phyloP scores from a whole-genome alignment of 2,329 filamentous ascomycete genomes.

The Penicillium oxalicum region DNA sequence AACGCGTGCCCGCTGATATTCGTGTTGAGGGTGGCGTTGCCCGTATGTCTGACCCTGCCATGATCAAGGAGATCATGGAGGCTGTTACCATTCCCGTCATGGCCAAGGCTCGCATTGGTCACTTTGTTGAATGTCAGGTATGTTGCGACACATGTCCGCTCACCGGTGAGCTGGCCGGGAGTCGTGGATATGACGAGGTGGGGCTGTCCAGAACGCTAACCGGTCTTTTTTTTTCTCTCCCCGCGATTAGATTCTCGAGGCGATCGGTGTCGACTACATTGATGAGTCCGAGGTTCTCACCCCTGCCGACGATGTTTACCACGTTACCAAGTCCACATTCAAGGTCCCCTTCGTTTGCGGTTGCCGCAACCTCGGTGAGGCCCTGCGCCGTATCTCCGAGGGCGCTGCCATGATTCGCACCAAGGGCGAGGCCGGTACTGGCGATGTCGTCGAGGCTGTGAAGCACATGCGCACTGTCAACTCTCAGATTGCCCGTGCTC shows the following conservation, averaged over 20 bases:
- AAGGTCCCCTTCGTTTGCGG: constrained; percentile 90
- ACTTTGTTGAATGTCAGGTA: constrained; percentile 93
- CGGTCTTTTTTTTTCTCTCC: background rate
- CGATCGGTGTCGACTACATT: constrained; percentile 93
- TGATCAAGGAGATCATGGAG: constrained; percentile 93
- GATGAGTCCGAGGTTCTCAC: constrained; percentile 98
- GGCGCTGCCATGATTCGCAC: constrained; percentile 98
- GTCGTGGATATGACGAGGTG: background rate
- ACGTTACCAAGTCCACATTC: constrained; percentile 84
- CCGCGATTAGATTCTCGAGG: constrained; percentile 70
- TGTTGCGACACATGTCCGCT: constrained; percentile 7
- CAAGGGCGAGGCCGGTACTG: constrained; percentile 95
- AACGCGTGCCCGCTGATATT: constrained; percentile 96
- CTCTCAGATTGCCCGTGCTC: constrained; percentile 69
- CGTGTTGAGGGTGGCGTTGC: constrained; percentile 86
- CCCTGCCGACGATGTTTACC: constrained; percentile 81
- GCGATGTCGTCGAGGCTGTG: constrained; percentile 94
- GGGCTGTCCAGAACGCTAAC: constrained; percentile 3
- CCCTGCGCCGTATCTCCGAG: constrained; percentile 81
- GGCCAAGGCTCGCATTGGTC: constrained; percentile 96
- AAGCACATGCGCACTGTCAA: constrained; percentile 92
- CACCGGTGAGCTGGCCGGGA: background rate
- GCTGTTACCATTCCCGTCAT: constrained; percentile 97
- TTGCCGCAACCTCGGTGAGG: constrained; percentile 90
- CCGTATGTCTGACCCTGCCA: constrained; percentile 89